phyloP scores from a whole-genome alignment of 331 rosid genomes.

The Pyracantha coccinea region DNA sequence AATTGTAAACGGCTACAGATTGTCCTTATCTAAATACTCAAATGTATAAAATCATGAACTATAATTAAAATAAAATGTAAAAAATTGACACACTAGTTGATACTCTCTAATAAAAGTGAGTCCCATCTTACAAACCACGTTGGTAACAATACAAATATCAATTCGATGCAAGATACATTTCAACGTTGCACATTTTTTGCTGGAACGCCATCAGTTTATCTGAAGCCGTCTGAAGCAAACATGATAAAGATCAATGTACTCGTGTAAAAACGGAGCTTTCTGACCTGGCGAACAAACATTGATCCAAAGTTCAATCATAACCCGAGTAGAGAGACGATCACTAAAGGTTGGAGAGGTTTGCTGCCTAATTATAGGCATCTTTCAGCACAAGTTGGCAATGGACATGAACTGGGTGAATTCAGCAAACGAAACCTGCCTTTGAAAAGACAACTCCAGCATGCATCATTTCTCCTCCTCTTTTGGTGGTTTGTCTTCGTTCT shows the following conservation, averaged over 20 bases:
- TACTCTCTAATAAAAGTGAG: too few species aligned
- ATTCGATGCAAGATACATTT: constrained; percentile 16
- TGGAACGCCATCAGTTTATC: not conserved
- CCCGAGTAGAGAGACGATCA: not conserved
- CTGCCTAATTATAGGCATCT: not conserved
- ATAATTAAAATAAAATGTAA: too few species aligned
- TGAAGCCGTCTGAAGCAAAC: not conserved
- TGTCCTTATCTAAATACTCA: too few species aligned
- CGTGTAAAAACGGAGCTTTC: constrained; percentile 1
- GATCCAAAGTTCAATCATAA: constrained; percentile 10
- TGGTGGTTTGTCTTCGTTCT: constrained; percentile 64
- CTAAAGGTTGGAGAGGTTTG: not conserved
- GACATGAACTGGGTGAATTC: constrained; percentile 4
- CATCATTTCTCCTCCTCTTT: constrained; percentile 52
- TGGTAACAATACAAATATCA: not conserved
- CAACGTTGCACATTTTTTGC: not conserved
- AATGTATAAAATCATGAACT: too few species aligned
- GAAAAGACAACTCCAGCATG: constrained; percentile 7
- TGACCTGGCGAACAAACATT: constrained; percentile 11
- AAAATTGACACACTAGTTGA: too few species aligned
- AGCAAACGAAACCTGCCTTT: constrained; percentile 11
- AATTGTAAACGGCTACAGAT: too few species aligned
- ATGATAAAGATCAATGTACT: constrained; percentile 6
- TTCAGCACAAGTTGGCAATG: not conserved
- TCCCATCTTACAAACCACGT: not conserved